phyloP scores from a whole-genome alignment of 164 flowering plant genomes.

The Chimonanthus praecox region DNA sequence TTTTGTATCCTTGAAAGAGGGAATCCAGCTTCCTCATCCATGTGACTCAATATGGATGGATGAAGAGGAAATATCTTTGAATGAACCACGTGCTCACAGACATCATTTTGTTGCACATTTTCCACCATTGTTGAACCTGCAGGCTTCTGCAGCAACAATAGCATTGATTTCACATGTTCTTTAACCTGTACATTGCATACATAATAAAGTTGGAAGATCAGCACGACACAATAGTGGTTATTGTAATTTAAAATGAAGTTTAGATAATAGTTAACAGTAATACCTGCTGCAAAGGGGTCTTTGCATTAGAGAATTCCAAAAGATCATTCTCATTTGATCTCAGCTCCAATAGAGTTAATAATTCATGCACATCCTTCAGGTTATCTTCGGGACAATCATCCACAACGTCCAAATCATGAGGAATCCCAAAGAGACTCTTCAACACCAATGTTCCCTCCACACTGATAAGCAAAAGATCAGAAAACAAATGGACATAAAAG shows the following conservation, averaged over 20 bases:
- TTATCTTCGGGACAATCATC: conserved; percentile 40
- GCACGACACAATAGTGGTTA: neutral
- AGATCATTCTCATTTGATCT: conserved; percentile 27
- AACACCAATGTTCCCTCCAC: conserved; percentile 44
- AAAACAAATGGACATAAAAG: neutral
- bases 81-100: conserved; percentile 23
- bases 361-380: conserved; percentile 39
- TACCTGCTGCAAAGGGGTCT: conserved; percentile 40
- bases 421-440: conserved; percentile 68
- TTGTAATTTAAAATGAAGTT: neutral
- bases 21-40: conserved; percentile 15
- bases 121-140: conserved; percentile 28
- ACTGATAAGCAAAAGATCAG: conserved; percentile 30
- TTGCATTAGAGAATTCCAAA: conserved; percentile 18
- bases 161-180: conserved; percentile 42
- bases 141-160: conserved; percentile 49
- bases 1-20: conserved; percentile 14
- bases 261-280: conserved; percentile 3
- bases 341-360: conserved; percentile 33
- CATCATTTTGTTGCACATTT: conserved; percentile 23
- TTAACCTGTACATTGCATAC: conserved; percentile 35
- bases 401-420: conserved; percentile 26
- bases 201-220: neutral
- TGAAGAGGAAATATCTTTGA: conserved; percentile 29
- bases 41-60: conserved; percentile 7